phyloP scores from a whole-genome alignment of 441 rosid genomes.

The Croton setiger region DNA sequence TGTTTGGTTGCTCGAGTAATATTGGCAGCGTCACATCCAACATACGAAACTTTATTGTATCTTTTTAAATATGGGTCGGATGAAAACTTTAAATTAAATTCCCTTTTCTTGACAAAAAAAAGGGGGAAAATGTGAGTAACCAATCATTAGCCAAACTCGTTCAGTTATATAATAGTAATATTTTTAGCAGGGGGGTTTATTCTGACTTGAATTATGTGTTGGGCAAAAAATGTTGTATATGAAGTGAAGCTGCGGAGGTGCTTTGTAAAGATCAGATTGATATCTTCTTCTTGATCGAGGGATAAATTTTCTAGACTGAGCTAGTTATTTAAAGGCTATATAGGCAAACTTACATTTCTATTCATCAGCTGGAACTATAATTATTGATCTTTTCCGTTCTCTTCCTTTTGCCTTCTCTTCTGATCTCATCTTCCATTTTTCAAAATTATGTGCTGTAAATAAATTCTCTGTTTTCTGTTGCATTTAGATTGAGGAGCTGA shows the following conservation, averaged over 20 bases:
- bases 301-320: not conserved
- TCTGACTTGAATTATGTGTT: not conserved
- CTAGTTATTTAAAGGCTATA: not conserved
- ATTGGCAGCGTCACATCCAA: not conserved
- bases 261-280: not conserved
- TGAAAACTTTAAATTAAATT: not conserved
- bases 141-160: not conserved
- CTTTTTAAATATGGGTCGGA: not conserved
- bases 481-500: slow-evolving; percentile 71
- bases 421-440: not conserved
- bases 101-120: not conserved
- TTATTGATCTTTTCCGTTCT: not conserved
- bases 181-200: not conserved
- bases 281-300: not conserved
- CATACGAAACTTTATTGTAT: not conserved
- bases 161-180: not conserved
- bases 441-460: not conserved
- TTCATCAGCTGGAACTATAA: not conserved
- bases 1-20: too few relatives aligned
- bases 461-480: slow-evolving; percentile 15
- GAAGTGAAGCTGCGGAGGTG: not conserved
- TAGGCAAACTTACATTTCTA: not conserved
- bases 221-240: not conserved
- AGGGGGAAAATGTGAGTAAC: not conserved
- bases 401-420: not conserved